These are phyloP conservation scores for Sporisorium graminicola DNA, from an alignment of 1,284 basidiomycete species.

Conservation along the genomic window DNA sequence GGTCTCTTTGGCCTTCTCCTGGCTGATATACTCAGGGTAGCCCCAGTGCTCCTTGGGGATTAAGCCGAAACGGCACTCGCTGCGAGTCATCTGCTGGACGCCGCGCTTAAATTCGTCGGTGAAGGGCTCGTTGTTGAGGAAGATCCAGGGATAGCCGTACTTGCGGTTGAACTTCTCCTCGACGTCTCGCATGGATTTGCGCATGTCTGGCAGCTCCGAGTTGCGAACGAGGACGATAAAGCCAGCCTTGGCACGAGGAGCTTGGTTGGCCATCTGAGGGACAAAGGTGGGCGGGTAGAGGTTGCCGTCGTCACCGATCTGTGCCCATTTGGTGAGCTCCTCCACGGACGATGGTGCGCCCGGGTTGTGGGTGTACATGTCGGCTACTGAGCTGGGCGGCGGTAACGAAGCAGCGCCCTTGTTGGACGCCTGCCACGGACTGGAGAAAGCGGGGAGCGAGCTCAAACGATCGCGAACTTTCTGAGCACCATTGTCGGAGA, in stretches of 20 bases:
- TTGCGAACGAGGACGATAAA: conserved; percentile 70
- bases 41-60: conserved; percentile 86
- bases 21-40: conserved; percentile 79
- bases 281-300: conserved; percentile 64
- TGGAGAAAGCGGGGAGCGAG: conserved; percentile 27
- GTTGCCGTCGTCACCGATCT: conserved; percentile 63
- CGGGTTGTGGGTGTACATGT: conserved; percentile 62
- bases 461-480: conserved; percentile 40
- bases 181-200: conserved; percentile 61
- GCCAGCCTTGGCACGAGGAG: conserved; percentile 67
- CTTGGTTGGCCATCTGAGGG: conserved; percentile 60
- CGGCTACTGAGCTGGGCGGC: conserved; percentile 43
- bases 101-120: conserved; percentile 70
- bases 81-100: conserved; percentile 66
- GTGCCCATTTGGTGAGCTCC: conserved; percentile 59
- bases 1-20: conserved; percentile 76
- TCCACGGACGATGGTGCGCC: conserved; percentile 53
- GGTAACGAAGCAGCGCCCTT: conserved; percentile 20
- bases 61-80: conserved; percentile 77
- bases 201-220: conserved; percentile 63
- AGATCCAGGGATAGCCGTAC: conserved; percentile 71
- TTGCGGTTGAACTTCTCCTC: conserved; percentile 68
- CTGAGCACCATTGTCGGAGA: conserved; percentile 46
- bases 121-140: conserved; percentile 71
- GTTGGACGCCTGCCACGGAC: conserved; percentile 30